Evolutionary conservation across 2,329 filamentous ascomycete genomes (phyloP).

Genomic region (Raffaelea arxii): DNA sequence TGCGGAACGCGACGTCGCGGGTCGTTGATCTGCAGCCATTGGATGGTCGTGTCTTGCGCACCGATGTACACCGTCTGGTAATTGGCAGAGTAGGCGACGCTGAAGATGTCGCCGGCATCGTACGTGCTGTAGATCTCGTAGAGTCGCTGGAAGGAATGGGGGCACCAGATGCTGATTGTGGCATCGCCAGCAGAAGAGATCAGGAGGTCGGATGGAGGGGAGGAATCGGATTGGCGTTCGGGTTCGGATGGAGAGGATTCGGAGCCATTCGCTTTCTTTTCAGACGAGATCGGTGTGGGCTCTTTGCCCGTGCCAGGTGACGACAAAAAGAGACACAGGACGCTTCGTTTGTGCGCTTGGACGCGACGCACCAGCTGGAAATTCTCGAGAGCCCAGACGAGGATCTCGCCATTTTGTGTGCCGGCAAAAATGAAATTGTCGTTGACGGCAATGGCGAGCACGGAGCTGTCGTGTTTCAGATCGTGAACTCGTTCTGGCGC

Average conservation of each 20-base stretch:
- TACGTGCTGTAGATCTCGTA: conserved; percentile 90
- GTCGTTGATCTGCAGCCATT: conserved; percentile 76
- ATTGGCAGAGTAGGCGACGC: conserved; percentile 74
- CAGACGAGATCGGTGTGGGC: conserved; percentile 45
- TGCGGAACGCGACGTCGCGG: conserved; percentile 48
- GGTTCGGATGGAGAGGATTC: neutral
- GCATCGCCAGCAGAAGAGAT: conserved; percentile 93
- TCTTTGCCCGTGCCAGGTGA: conserved; percentile 38
- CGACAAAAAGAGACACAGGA: conserved; percentile 78
- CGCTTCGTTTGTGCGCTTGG: conserved; percentile 83
- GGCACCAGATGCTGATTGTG: conserved; percentile 89
- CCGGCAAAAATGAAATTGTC: conserved; percentile 80
- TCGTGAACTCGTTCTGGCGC: conserved; percentile 62
- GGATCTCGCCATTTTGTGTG: conserved; percentile 85
- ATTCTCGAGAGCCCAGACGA: conserved; percentile 81
- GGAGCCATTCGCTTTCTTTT: conserved; percentile 22
- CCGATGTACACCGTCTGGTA: conserved; percentile 82
- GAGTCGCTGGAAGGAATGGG: conserved; percentile 61
- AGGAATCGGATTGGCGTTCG: conserved; percentile 40
- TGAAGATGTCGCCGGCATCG: conserved; percentile 93
- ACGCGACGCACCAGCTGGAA: conserved; percentile 73
- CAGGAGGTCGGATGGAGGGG: conserved; percentile 45
- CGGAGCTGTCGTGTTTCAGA: conserved; percentile 66
- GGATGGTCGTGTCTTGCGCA: conserved; percentile 87
- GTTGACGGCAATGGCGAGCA: conserved; percentile 75